Evolutionary conservation across 2,329 filamentous ascomycete species (phyloP).

Genomic region (Colletotrichum sp.): DNA sequence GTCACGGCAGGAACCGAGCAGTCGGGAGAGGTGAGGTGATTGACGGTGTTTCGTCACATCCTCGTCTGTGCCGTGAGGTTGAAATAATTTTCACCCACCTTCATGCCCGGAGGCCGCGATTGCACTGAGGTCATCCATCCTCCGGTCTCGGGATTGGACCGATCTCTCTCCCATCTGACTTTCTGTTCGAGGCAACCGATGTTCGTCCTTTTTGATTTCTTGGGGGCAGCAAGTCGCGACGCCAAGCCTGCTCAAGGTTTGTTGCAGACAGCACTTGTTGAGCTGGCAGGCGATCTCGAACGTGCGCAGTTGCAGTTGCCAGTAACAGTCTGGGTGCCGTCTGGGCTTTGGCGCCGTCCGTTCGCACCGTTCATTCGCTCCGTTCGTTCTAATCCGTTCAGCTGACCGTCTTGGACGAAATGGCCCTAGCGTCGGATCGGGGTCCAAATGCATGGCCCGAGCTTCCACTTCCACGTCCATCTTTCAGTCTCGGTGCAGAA

Average conservation of each 20-base stretch:
- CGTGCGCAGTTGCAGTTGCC: neutral
- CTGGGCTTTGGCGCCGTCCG: neutral
- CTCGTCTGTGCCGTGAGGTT: neutral
- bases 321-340: neutral
- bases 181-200: neutral
- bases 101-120: slow-evolving; percentile 7
- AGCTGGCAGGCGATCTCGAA: slow-evolving; percentile 7
- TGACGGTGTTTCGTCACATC: slow-evolving; percentile 15
- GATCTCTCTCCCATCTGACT: neutral
- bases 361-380: neutral
- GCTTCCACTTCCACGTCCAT: neutral
- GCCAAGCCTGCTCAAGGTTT: neutral
- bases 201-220: slow-evolving; percentile 2
- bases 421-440: slow-evolving; percentile 14
- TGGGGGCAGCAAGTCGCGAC: neutral
- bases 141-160: neutral
- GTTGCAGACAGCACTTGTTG: slow-evolving; percentile 1
- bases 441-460: neutral
- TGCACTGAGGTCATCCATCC: slow-evolving; percentile 3
- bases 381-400: neutral
- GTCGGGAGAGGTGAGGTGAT: slow-evolving; percentile 3
- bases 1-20: slow-evolving; percentile 15
- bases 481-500: neutral
- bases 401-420: slow-evolving; percentile 5
- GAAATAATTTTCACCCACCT: slow-evolving; percentile 2